Base-by-base conservation (phyloP, 768 basidiomycete species). In the Gloeopeniophorella convolvens region DNA sequence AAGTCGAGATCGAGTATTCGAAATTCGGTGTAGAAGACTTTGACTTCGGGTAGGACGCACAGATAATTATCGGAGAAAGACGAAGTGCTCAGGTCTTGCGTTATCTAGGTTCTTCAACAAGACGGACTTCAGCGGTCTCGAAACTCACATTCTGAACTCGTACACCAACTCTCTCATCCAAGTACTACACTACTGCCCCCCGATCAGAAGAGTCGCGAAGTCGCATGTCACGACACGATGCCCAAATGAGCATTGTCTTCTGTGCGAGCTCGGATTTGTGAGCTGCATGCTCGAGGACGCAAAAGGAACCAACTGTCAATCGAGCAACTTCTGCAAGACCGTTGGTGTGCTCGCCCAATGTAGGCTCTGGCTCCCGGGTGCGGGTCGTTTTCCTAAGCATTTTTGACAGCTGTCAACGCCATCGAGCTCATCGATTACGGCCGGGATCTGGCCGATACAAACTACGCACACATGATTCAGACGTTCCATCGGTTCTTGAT, bases 1-100 rank as follows among this genome's bases (percentile, higher is more conserved):
- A 84, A 60, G 93, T 96, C 13, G 94, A 97, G 68, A 99, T 99
- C 61, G 91, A 94, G 66, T 99, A 99, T 64, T 94, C 90, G 32
- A 95, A 94, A 62, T 99, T 99, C 61, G 95, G 95, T 4, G 90
- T 98, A 15, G 95, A 97, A 63, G 95, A 99, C 66, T 99, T 99
- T 61, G 96, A 99, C 67, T 99, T 99, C 61, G 95, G 78, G 93
- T 91, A 63, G 48, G 76, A 65, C 11, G n/a, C n/a, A n/a, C n/a
- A n/a, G n/a, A n/a, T n/a, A n/a, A n/a, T n/a, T n/a, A n/a, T n/a
- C n/a, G n/a, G n/a, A n/a, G n/a, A n/a, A n/a, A n/a, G n/a, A n/a
- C n/a, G n/a, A n/a, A 36, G 15, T 15, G n/a, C 32, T 48, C 16
- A 21, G 16, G 9, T 13, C 27, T 12, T 37, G n/a, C 30, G 4